phyloP scores from a whole-genome alignment of 495 filamentous ascomycete species.

The Penicillium odoratum region DNA sequence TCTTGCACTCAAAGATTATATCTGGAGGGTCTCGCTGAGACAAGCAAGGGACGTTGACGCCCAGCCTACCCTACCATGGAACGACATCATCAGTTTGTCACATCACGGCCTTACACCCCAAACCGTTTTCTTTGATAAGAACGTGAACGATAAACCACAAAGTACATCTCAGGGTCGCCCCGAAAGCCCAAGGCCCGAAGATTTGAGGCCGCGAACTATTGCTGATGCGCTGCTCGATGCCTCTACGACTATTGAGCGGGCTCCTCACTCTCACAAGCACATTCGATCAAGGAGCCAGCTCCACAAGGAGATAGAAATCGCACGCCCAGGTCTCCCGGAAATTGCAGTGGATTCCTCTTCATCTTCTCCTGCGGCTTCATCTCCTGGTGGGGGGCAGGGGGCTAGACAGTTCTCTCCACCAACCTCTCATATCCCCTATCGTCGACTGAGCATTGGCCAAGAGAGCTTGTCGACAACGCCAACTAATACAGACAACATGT shows the following conservation, averaged over 20 bases:
- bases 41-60: slow-evolving; percentile 54
- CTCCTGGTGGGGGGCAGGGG: slow-evolving; percentile 38
- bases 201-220: slow-evolving; percentile 68
- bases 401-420: slow-evolving; percentile 44
- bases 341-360: slow-evolving; percentile 32
- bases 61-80: slow-evolving; percentile 50
- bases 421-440: slow-evolving; percentile 33
- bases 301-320: slow-evolving; percentile 44
- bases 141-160: slow-evolving; percentile 46
- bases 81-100: slow-evolving; percentile 68
- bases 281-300: slow-evolving; percentile 44
- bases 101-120: slow-evolving; percentile 73
- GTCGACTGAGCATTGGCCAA: slow-evolving; percentile 32
- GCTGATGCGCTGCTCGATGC: slow-evolving; percentile 90
- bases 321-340: slow-evolving; percentile 19
- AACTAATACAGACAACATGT: slow-evolving; percentile 36
- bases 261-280: slow-evolving; percentile 55
- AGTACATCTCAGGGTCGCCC: slow-evolving; percentile 34
- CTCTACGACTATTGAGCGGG: slow-evolving; percentile 80
- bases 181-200: slow-evolving; percentile 28
- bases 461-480: slow-evolving; percentile 39
- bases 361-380: slow-evolving; percentile 41
- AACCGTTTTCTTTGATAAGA: slow-evolving; percentile 89
- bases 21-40: slow-evolving; percentile 79
- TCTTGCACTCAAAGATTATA: slow-evolving; percentile 81